These are phyloP conservation scores for Miscanthus sacchariflorus DNA, from an alignment of 202 grass and related monocot genomes.

Conservation along the genomic window DNA sequence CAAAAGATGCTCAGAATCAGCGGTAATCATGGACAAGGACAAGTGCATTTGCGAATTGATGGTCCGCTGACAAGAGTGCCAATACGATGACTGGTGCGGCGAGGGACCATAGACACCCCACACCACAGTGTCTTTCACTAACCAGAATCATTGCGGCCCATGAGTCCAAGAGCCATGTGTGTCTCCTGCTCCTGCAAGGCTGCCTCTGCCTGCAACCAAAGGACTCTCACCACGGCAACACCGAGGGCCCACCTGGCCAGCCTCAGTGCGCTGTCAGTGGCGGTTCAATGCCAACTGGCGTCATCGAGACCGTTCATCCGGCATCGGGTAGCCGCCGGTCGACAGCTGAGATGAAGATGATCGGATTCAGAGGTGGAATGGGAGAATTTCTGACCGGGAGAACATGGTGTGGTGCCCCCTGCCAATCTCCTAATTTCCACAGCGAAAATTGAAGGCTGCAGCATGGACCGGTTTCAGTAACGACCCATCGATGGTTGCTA, in stretches of 20 bases:
- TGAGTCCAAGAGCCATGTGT: conserved; percentile 30
- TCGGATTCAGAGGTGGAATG: background rate
- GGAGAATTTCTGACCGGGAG: conserved; percentile 25
- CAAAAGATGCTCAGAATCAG: background rate
- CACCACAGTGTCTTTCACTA: background rate
- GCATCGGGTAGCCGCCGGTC: background rate
- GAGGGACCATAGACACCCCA: conserved; percentile 2
- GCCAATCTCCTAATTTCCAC: conserved; percentile 31
- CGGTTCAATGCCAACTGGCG: background rate
- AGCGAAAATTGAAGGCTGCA: conserved; percentile 49
- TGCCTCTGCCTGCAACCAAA: background rate
- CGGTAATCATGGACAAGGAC: background rate
- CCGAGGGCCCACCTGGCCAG: background rate
- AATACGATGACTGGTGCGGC: conserved; percentile 21
- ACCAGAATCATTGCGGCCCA: conserved; percentile 28
- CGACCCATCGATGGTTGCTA: conserved; percentile 30
- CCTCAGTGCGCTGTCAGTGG: background rate
- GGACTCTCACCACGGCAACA: background rate
- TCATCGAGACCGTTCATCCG: background rate
- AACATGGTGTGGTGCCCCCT: conserved; percentile 32
- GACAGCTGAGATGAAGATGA: background rate
- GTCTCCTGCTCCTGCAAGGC: conserved; percentile 17
- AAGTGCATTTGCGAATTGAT: conserved; percentile 7
- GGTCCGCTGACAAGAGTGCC: conserved; percentile 6
- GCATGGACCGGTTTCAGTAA: conserved; percentile 32